Conservation (phyloP, 2,329 filamentous ascomycete species). For the Aspergillus pseudoterreus region DNA sequence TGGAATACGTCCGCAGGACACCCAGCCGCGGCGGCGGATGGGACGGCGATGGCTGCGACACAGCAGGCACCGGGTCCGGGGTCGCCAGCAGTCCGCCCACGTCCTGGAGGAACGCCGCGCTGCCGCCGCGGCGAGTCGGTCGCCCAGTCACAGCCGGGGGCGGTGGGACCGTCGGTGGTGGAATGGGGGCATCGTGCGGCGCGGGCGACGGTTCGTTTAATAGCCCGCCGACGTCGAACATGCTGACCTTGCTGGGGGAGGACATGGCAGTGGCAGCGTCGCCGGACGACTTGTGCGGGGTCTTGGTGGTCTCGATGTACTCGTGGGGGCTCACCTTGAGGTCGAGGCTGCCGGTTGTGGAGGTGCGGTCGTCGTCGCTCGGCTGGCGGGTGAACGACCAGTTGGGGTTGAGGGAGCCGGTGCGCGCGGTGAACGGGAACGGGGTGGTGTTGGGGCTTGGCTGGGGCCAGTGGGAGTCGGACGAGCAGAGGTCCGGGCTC, state of each 20-base stretch:
- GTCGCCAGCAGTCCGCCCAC: slow-evolving; percentile 27
- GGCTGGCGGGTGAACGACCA: slow-evolving; percentile 31
- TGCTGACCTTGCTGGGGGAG: slow-evolving; percentile 63
- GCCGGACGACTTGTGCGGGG: slow-evolving; percentile 29
- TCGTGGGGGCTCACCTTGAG: slow-evolving; percentile 32
- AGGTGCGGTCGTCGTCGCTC: slow-evolving; percentile 26
- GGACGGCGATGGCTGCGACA: not conserved
- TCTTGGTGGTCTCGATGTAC: slow-evolving; percentile 29
- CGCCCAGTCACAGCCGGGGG: not conserved
- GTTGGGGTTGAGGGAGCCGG: slow-evolving; percentile 26
- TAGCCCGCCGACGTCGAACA: slow-evolving; percentile 81
- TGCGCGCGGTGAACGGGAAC: slow-evolving; percentile 18
- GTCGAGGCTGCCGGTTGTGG: slow-evolving; percentile 29
- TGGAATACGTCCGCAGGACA: slow-evolving; percentile 10
- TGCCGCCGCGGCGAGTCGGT: slow-evolving; percentile 17
- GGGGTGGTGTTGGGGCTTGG: slow-evolving; percentile 40
- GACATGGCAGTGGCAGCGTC: slow-evolving; percentile 24
- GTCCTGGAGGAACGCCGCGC: slow-evolving; percentile 32
- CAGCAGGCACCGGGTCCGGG: slow-evolving; percentile 1
- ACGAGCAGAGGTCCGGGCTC: slow-evolving; percentile 47
- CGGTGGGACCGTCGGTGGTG: not conserved
- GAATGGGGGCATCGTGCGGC: not conserved
- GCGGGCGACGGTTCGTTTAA: slow-evolving; percentile 35
- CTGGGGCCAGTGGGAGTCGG: slow-evolving; percentile 28
- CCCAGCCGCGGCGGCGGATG: slow-evolving; percentile 9